phyloP scores from a whole-genome alignment of 345 rosid genomes.

The Sisymbrium irio region DNA sequence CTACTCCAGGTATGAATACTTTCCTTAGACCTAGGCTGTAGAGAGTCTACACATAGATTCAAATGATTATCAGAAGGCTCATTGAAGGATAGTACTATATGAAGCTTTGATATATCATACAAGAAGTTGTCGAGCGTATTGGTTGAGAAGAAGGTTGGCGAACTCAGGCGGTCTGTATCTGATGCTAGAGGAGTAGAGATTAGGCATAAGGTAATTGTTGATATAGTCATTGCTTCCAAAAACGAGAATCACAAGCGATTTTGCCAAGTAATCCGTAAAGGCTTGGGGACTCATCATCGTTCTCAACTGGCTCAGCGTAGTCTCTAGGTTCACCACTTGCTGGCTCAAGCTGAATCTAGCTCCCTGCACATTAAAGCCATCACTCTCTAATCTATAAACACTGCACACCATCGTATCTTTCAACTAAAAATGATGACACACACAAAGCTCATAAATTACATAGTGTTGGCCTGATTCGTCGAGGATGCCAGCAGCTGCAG shows the following conservation, averaged over 20 bases:
- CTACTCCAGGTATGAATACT: slow-evolving; percentile 60
- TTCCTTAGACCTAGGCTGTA: slow-evolving; percentile 73
- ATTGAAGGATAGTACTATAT: background rate
- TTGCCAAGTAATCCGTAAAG: slow-evolving; percentile 45
- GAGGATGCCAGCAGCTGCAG: slow-evolving; percentile 92
- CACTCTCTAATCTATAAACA: background rate
- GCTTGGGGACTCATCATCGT: slow-evolving; percentile 45
- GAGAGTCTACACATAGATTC: slow-evolving; percentile 43
- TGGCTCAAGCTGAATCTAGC: slow-evolving; percentile 56
- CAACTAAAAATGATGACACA: background rate
- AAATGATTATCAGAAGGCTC: background rate
- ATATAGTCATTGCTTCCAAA: slow-evolving; percentile 95
- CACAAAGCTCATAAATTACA: slow-evolving; percentile 33
- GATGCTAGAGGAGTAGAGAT: slow-evolving; percentile 51
- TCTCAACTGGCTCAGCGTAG: slow-evolving; percentile 55
- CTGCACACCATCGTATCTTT: background rate
- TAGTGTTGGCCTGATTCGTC: slow-evolving; percentile 73
- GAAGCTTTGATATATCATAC: slow-evolving; percentile 32
- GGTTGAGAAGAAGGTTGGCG: slow-evolving; percentile 61
- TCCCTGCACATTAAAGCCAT: slow-evolving; percentile 46
- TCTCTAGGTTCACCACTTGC: slow-evolving; percentile 67
- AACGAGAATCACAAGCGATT: slow-evolving; percentile 52
- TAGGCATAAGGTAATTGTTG: slow-evolving; percentile 86
- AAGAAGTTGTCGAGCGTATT: slow-evolving; percentile 58
- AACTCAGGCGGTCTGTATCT: slow-evolving; percentile 54